Evolutionary conservation across 306 rosid species (phyloP), one percentile per base, ranked within the genome.

Genomic region (Prunus fruticosa): DNA sequence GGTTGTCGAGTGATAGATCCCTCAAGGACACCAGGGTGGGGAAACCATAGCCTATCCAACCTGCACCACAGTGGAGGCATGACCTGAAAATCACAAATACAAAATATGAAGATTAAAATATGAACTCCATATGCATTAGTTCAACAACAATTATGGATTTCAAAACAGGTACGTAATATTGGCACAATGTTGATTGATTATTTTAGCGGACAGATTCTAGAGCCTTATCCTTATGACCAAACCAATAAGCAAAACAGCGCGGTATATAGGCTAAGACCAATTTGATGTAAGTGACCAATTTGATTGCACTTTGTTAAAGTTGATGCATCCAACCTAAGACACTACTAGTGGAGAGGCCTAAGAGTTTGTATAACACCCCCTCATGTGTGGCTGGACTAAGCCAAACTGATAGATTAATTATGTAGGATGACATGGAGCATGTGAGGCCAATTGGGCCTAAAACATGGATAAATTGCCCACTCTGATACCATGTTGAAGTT

Each of bases 31-130:
- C 99, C 99, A 51, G 99, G 99, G 86, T 95, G 99, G 45, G 96
- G 75, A 87, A 89, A 95, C 99, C 97, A 95, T n/a, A 95, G 97
- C 87, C 96, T 87, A 80, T 95, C 99, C 81, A 95, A 57, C 80
- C 96, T 87, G 90, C 99, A 95, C 99, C 99, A 95, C 62, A 95
- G 79, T 79, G 96, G 99, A 84, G 99, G 99, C 97, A 95, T 83
- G 81, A 95, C 97, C 99, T 95, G 81, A 72, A 84, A 82, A 30
- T 60, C 69, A 82, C 73, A 68, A 69, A 72, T 56, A 61, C 69
- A 58, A 61, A 53, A 75, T 23, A 46, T 2, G 11, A 61, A 79
- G 74, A 86, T 78, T 67, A 80, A 78, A 61, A 49, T 63, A 71
- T 60, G 76, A 72, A 79, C 57, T 67, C 76, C 76, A 30, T 63